These are phyloP conservation scores for Kwoniella botswanensis DNA, from an alignment of 768 basidiomycete species.

Conservation along the genomic window DNA sequence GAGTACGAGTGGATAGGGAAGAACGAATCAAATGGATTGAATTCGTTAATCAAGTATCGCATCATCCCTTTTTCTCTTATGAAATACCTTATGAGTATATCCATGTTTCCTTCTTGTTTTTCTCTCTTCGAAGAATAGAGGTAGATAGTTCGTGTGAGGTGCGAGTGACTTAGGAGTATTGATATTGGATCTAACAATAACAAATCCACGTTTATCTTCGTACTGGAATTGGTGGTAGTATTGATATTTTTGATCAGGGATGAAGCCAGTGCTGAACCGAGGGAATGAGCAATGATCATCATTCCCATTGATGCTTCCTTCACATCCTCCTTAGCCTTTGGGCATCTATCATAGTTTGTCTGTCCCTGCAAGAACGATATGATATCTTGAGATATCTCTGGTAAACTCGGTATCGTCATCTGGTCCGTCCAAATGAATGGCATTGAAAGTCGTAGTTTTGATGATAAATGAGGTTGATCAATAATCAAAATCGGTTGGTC, in stretches of 20 bases:
- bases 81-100: conserved; percentile 17
- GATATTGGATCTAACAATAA: conserved; percentile 29
- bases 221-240: no score
- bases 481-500: conserved; percentile 22
- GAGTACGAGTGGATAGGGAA: not conserved
- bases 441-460: not conserved
- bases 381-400: not conserved
- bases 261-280: conserved; percentile 20
- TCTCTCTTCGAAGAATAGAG: not conserved
- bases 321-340: not conserved
- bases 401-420: not conserved
- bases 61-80: conserved; percentile 13
- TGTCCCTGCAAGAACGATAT: not conserved
- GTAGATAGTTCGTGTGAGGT: conserved; percentile 7
- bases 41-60: conserved; percentile 21
- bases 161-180: conserved; percentile 13
- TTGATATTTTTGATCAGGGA: not conserved
- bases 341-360: no score
- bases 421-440: not conserved
- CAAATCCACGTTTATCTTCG: not conserved
- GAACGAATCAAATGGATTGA: conserved; percentile 23
- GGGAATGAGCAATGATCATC: conserved; percentile 29
- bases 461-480: conserved; percentile 28
- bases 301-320: not conserved
- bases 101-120: conserved; percentile 2